These are phyloP conservation scores for Pelargonium australe DNA, from an alignment of 441 rosid genomes.

Conservation along the genomic window DNA sequence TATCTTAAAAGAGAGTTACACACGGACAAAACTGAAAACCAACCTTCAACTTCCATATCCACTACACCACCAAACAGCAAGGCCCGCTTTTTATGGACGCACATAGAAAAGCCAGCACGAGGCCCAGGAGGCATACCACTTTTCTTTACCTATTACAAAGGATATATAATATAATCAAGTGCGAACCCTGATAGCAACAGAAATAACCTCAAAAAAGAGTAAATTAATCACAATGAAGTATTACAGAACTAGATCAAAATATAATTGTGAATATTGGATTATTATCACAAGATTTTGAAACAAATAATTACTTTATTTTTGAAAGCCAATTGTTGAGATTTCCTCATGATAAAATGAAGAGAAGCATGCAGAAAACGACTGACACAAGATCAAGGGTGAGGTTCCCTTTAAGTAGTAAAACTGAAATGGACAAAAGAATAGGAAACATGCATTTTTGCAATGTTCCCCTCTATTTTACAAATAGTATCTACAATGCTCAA, in stretches of 20 bases:
- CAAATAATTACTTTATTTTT: no score
- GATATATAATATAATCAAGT: slow-evolving; percentile 10
- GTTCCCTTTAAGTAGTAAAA: no score
- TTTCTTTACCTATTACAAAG: slow-evolving; percentile 62
- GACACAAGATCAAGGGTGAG: no score
- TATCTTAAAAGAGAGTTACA: slow-evolving; percentile 2
- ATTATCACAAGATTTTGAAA: no score
- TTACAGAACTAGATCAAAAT: neutral
- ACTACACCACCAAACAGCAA: slow-evolving; percentile 93
- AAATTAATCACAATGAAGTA: neutral
- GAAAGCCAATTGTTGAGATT: no score
- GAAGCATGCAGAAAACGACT: no score
- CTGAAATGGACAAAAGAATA: no score
- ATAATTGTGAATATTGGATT: no score
- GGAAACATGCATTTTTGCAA: neutral
- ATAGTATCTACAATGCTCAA: neutral
- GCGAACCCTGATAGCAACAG: neutral
- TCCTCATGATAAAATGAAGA: no score
- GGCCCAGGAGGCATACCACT: slow-evolving; percentile 96
- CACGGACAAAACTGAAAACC: slow-evolving; percentile 19
- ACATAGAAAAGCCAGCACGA: slow-evolving; percentile 88
- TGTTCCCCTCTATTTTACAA: neutral
- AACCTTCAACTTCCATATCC: slow-evolving; percentile 93
- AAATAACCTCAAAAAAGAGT: neutral
- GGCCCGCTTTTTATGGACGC: slow-evolving; percentile 96